These are phyloP conservation scores for Alisma plantagoaquatica DNA, from an alignment of 106 monocot species.

Conservation along the genomic window DNA sequence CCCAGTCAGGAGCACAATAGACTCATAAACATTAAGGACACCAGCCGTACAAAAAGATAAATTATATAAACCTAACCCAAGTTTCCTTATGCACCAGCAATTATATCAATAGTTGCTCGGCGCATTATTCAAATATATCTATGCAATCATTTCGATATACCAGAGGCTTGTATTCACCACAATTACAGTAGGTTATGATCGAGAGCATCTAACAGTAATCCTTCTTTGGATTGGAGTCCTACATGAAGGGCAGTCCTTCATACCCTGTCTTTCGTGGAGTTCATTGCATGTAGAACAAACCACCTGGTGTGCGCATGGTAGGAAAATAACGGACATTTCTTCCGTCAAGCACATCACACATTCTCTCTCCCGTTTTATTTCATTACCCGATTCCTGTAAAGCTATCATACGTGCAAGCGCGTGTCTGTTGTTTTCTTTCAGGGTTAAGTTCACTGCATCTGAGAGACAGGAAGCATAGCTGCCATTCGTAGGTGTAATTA, in stretches of 20 bases:
- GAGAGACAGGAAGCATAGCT: background rate
- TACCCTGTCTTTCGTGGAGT: slow-evolving; percentile 43
- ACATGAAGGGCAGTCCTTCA: slow-evolving; percentile 72
- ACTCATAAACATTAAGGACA: too few species aligned
- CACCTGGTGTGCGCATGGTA: slow-evolving; percentile 66
- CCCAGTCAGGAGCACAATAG: too few species aligned
- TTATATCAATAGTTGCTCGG: too few species aligned
- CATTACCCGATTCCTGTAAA: slow-evolving; percentile 1
- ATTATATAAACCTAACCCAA: too few species aligned
- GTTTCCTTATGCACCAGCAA: too few species aligned
- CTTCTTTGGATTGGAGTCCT: slow-evolving; percentile 38
- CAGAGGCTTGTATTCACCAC: too few species aligned
- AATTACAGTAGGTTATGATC: too few species aligned
- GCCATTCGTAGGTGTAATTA: background rate
- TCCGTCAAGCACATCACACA: slow-evolving; percentile 64
- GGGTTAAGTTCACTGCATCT: background rate
- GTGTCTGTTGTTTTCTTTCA: background rate
- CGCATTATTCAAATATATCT: too few species aligned
- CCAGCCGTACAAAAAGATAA: too few species aligned
- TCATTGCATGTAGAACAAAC: slow-evolving; percentile 51
- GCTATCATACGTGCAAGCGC: slow-evolving; percentile 1
- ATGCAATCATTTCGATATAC: too few species aligned
- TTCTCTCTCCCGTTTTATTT: slow-evolving; percentile 12
- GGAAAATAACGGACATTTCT: slow-evolving; percentile 60
- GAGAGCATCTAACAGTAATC: slow-evolving; percentile 36